These are phyloP conservation scores for Naegleria gruberi DNA, from an alignment of 208 protist species.

Conservation along the genomic window DNA sequence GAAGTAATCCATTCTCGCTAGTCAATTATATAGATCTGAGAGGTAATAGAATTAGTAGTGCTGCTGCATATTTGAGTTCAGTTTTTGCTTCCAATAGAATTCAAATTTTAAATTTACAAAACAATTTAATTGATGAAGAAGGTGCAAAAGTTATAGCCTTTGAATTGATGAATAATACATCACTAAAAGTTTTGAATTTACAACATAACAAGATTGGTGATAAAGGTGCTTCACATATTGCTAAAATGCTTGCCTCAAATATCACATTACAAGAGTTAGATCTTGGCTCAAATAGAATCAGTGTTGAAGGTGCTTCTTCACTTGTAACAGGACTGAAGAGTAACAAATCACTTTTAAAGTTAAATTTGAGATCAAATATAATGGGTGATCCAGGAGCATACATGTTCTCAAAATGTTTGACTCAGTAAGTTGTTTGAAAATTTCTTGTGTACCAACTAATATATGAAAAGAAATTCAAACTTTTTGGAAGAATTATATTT, in stretches of 20 bases:
- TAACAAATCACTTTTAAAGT: background rate
- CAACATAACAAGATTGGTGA: background rate
- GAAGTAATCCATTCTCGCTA: background rate
- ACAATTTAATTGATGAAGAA: background rate
- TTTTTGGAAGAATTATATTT: background rate
- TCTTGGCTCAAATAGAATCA: background rate
- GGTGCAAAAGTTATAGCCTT: background rate
- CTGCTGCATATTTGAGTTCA: background rate
- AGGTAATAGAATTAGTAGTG: background rate
- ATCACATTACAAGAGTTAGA: background rate
- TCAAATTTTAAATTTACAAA: background rate
- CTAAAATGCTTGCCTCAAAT: background rate
- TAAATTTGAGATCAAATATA: background rate
- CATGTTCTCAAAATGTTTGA: background rate
- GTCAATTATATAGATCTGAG: background rate
- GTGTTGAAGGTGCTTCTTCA: background rate
- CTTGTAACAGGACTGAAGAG: background rate
- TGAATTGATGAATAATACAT: background rate
- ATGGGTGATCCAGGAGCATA: background rate
- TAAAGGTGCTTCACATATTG: background rate
- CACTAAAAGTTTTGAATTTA: conserved; percentile 8
- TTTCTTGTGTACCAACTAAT: background rate
- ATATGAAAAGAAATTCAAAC: background rate
- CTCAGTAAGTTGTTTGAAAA: background rate
- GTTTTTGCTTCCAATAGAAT: background rate